Conservation (phyloP, 164 flowering plant genomes). For the Brasenia schreberi region DNA sequence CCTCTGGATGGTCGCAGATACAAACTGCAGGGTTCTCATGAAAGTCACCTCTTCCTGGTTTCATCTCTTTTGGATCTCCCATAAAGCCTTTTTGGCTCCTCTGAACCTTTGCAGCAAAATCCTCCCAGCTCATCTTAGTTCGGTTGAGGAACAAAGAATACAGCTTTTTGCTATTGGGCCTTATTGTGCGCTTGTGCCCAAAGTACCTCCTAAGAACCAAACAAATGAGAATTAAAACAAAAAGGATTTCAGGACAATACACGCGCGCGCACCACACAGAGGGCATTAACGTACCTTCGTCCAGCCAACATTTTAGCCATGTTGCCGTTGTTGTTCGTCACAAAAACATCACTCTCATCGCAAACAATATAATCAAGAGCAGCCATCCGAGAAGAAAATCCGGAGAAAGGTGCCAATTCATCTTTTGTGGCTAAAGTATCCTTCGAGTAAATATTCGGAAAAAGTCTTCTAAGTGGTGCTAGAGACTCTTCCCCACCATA, state of each 20-base stretch:
- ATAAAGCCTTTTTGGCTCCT: slow-evolving; percentile 65
- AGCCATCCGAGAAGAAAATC: slow-evolving; percentile 95
- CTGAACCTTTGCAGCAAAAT: slow-evolving; percentile 56
- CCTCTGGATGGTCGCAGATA: slow-evolving; percentile 60
- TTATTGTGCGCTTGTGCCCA: slow-evolving; percentile 91
- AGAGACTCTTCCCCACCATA: slow-evolving; percentile 87
- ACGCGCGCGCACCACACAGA: background rate
- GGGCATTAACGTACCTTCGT: slow-evolving; percentile 46
- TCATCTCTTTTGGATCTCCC: slow-evolving; percentile 91
- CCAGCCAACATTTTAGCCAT: slow-evolving; percentile 97
- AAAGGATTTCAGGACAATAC: background rate
- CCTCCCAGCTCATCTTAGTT: slow-evolving; percentile 72
- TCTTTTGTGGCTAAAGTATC: slow-evolving; percentile 69
- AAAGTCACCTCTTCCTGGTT: slow-evolving; percentile 87
- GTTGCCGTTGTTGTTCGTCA: slow-evolving; percentile 97
- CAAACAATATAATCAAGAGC: slow-evolving; percentile 95
- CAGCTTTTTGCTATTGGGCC: slow-evolving; percentile 87
- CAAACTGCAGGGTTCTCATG: slow-evolving; percentile 89
- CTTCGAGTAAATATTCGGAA: slow-evolving; percentile 85
- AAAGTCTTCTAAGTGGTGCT: slow-evolving; percentile 73
- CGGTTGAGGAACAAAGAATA: slow-evolving; percentile 43
- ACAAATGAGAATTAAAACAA: background rate
- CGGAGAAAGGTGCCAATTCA: slow-evolving; percentile 60
- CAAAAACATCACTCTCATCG: slow-evolving; percentile 96
- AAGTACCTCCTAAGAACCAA: slow-evolving; percentile 59